Evolutionary conservation across 139 green algal species (phyloP).

Genomic region (Micractinium sp.): DNA sequence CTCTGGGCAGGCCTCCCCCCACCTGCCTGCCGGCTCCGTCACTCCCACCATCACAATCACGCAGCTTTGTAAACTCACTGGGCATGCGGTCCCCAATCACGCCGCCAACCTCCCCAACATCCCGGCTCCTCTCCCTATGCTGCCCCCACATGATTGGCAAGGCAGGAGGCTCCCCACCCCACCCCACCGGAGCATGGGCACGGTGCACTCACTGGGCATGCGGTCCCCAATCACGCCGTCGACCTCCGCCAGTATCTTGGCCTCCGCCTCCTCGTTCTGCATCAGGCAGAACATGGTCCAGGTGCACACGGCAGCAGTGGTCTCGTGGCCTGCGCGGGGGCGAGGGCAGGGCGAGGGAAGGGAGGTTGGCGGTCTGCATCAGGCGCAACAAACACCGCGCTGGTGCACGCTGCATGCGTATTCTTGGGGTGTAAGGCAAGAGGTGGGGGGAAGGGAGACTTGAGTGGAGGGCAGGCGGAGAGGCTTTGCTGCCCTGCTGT

Average conservation of each 20-base stretch:
- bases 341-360: not conserved
- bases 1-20: no score
- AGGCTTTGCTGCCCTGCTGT: not conserved
- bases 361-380: not conserved
- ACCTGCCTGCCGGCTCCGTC: not conserved
- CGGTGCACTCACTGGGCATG: conserved; percentile 47
- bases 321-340: conserved; percentile 91
- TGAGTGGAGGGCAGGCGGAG: not conserved
- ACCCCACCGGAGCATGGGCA: no score
- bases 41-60: not conserved
- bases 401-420: no score
- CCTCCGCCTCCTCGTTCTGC: conserved; percentile 66
- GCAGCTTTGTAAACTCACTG: no score
- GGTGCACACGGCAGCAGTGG: conserved; percentile 93
- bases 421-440: no score
- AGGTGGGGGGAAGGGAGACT: no score
- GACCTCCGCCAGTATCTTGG: conserved; percentile 77
- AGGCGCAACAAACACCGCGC: no score
- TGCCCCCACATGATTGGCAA: no score
- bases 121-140: no score
- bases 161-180: no score
- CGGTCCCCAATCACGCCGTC: conserved; percentile 76
- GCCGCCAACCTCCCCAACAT: no score
- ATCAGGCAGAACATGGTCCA: conserved; percentile 85
- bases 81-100: no score